Conservation (phyloP, 2,329 filamentous ascomycete genomes). For the Lachnellula subtilissima region DNA sequence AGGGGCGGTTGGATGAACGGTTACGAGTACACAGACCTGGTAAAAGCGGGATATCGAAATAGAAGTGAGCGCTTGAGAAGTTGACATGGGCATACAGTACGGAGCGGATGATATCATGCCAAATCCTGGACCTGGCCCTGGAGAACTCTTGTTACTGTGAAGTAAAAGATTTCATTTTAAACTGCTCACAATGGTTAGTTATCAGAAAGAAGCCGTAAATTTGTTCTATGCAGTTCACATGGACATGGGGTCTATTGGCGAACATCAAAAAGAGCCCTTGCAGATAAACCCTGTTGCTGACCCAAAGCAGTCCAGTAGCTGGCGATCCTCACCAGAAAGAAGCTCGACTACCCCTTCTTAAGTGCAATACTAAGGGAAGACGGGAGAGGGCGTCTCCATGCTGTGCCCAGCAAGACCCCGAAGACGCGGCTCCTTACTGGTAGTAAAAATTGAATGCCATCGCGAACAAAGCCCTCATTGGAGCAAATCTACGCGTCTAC, state of each 20-base stretch:
- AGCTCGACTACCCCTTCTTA: neutral
- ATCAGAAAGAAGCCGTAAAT: neutral
- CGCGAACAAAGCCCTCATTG: neutral
- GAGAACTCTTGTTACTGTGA: too few species aligned
- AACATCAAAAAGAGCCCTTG: neutral
- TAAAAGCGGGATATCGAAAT: too few species aligned
- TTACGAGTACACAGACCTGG: too few species aligned
- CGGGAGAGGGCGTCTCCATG: neutral
- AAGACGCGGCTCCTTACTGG: neutral
- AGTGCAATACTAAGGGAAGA: too few species aligned
- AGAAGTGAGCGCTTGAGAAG: too few species aligned
- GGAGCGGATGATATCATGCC: too few species aligned
- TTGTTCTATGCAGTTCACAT: neutral
- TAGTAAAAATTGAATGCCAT: neutral
- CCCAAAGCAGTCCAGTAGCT: neutral
- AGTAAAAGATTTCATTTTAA: neutral
- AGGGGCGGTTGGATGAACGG: too few species aligned
- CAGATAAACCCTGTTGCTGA: neutral
- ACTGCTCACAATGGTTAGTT: neutral
- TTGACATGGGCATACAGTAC: too few species aligned
- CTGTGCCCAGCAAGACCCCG: neutral
- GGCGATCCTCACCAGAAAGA: neutral
- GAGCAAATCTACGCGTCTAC: neutral
- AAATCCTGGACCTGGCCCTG: too few species aligned
- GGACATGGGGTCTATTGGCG: neutral